Base-by-base conservation (phyloP, 768 basidiomycete genomes). In the Hypsizygus marmoreus region DNA sequence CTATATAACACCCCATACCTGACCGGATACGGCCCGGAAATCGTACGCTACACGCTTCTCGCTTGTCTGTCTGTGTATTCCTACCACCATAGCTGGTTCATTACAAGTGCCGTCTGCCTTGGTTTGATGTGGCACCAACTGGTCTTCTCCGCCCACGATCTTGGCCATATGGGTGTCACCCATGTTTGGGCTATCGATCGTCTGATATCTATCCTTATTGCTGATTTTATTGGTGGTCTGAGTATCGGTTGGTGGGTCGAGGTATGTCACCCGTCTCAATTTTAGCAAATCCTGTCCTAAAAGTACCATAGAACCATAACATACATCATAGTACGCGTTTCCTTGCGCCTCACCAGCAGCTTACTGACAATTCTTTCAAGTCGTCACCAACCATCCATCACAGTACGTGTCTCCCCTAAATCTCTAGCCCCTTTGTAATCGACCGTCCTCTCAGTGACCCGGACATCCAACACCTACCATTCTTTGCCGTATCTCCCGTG, bases 231-330 rank as follows among this genome's bases (percentile, higher is more conserved):
- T 36, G 97, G 97, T 19, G 97, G 97, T 4, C 72, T 99, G 42
- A 97, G 94, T 62, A 77, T 97, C 17, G 91, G 94, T 30, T 99
- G 97, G 97, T 99, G 95, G 95, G 90, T 92, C 30, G 80, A 94
- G 64, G 94, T 95, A 57, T 71, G 93, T 82, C n/a, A 10, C 39
- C 28, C 9, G 32, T 46, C n/a, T 47, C 40, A 2, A 40, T 29
- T 47, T 40, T 29, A 19, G 24, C 19, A 11, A 6, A 12, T 25
- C 31, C 23, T n/a, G 20, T 42, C 25, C 28, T 53, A 34, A 54
- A 43, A 41, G 46, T 46, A 22, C 52, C 37, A 26, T 52, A 91
- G 88, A 91, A 89, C 62, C 97, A 99, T 39, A 52, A 48, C 8
- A 36, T 49, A 91, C 55, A 56, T 38, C 55, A 56, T 26, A 50